Evolutionary conservation across 169 alveolate genomes (phyloP).

Genomic region (Eimeria maxima): DNA sequence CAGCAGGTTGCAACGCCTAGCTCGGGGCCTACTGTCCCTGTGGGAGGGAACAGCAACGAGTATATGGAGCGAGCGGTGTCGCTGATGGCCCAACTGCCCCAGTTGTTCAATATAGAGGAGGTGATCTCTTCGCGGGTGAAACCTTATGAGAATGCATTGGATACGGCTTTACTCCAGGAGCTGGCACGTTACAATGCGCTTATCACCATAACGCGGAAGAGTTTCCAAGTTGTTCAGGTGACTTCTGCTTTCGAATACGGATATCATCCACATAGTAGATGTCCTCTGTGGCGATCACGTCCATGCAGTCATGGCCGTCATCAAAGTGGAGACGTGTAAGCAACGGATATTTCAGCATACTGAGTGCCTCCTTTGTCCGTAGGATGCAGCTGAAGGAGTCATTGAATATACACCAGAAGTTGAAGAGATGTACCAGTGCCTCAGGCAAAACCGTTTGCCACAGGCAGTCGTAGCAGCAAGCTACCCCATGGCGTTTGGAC

Average conservation of each 20-base stretch:
- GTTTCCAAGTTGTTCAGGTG: slow-evolving; percentile 86
- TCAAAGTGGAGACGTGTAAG: not conserved
- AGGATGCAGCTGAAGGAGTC: slow-evolving; percentile 94
- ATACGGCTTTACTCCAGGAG: slow-evolving; percentile 95
- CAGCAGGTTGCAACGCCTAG: slow-evolving; percentile 42
- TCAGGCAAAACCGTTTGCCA: slow-evolving; percentile 93
- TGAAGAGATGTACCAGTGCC: slow-evolving; percentile 90
- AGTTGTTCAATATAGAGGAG: slow-evolving; percentile 90
- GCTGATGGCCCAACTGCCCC: slow-evolving; percentile 90
- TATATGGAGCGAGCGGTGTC: slow-evolving; percentile 23
- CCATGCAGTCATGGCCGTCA: not conserved
- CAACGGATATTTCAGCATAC: not conserved
- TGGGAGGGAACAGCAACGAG: not conserved
- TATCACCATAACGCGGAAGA: slow-evolving; percentile 86
- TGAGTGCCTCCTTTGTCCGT: not conserved
- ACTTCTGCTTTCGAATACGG: not conserved
- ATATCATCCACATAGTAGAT: not conserved
- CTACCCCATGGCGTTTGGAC: slow-evolving; percentile 95
- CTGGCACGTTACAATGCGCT: slow-evolving; percentile 93
- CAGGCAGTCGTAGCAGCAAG: slow-evolving; percentile 91
- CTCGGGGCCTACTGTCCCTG: not conserved
- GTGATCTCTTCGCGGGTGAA: slow-evolving; percentile 93
- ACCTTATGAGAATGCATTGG: slow-evolving; percentile 93
- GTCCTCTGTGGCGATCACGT: not conserved
- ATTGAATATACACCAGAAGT: slow-evolving; percentile 92